Evolutionary conservation across 176 grass and related monocot genomes (phyloP), one percentile per base, ranked within the genome.

Genomic region (Oryza meridionalis): DNA sequence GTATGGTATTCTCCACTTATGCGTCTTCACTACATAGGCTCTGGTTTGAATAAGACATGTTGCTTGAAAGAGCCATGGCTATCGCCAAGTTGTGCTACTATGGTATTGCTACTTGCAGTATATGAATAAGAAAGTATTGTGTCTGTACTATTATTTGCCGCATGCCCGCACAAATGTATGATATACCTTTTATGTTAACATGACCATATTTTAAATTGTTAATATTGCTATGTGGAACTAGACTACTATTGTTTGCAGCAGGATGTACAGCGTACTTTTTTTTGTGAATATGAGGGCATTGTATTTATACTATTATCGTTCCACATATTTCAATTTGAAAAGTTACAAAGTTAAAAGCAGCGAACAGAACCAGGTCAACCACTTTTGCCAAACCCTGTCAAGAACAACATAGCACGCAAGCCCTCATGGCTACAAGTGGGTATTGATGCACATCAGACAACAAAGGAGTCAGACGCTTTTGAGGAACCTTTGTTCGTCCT

Each of bases 11-110:
- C n/a, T 61, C 61, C 74, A 47, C n/a, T 63, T 67, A 83, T 79
- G 79, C 9, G 29, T 31, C 65, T 43, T 58, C 25, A 78, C 33
- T 47, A 49, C 44, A 47, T 71, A 86, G 58, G 55, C 17, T 74
- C 73, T 88, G 58, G 45, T 67, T 82, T 44, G 9, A 90, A 90
- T 82, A 90, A 86, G 37, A 42, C 17, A 61, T 64, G 79, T 12
- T 77, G 68, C 79, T 62, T 79, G 67, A 24, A 90, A 49, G 31
- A 76, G 43, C 31, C 9, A 81, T 73, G 5, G 35, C 37, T 82
- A 78, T 72, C 65, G 3, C 38, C 11, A 31, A 61, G 67, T 78
- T 53, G 9, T 84, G 50, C 75, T 75, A 76, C 2, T 49, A 75
- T 42, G 32, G 63, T 61, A 16, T 27, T 75, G 12, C 74, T 80